Evolutionary conservation across 768 basidiomycete species (phyloP).

Genomic region (Russula dissimulans): DNA sequence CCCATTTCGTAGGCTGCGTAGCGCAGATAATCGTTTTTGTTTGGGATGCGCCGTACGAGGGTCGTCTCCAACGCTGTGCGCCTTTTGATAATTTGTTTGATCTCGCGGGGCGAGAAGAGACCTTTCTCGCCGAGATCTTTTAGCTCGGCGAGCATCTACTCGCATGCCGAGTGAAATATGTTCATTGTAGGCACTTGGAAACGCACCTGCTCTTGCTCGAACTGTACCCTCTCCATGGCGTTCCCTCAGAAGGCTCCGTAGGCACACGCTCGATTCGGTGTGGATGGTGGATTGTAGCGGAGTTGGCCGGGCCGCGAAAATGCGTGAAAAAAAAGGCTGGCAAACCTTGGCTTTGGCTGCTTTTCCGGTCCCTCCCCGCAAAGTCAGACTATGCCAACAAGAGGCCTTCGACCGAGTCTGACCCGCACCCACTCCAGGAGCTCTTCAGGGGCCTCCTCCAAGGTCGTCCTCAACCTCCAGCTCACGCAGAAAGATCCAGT

Average conservation of each 20-base stretch:
- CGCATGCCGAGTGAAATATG: neutral
- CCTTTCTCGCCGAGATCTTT: constrained; percentile 83
- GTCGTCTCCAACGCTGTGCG: constrained; percentile 77
- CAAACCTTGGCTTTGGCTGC: neutral
- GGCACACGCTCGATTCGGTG: neutral
- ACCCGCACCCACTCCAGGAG: constrained; percentile 56
- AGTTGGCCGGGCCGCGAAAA: neutral
- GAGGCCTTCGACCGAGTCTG: constrained; percentile 39
- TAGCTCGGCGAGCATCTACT: constrained; percentile 86
- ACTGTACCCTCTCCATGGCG: constrained; percentile 87
- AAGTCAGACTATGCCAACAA: constrained; percentile 36
- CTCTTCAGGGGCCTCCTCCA: constrained; percentile 46
- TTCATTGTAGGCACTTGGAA: neutral
- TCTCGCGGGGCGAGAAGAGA: constrained; percentile 77
- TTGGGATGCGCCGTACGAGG: constrained; percentile 73
- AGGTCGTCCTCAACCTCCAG: constrained; percentile 50
- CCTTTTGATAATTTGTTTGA: constrained; percentile 76
- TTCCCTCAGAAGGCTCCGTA: too few relatives aligned
- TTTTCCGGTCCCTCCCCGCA: neutral
- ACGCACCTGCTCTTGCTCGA: constrained; percentile 79
- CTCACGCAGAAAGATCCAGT: constrained; percentile 56
- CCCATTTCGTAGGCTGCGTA: constrained; percentile 91
- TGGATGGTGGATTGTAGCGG: neutral
- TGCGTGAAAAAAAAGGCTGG: neutral
- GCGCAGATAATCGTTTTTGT: constrained; percentile 81